phyloP scores from a whole-genome alignment of 495 filamentous ascomycete genomes.

The Haplographium delicatum region DNA sequence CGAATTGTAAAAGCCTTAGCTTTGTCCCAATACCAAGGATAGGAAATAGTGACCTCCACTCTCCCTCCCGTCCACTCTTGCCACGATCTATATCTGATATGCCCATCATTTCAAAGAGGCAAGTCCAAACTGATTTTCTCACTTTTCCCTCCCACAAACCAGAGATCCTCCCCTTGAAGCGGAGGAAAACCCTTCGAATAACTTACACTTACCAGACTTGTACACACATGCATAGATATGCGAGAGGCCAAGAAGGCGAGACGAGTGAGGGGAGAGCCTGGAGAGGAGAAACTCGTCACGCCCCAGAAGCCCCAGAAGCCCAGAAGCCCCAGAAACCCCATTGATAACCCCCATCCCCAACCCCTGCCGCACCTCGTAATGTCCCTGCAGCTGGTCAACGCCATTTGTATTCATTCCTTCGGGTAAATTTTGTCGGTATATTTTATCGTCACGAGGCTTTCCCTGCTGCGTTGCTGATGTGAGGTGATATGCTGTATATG shows the following conservation, averaged over 20 bases:
- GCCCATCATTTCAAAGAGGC: too few species aligned
- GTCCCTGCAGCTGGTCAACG: slow-evolving; percentile 13
- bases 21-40: slow-evolving; percentile 8
- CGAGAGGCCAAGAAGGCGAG: too few species aligned
- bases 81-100: too few species aligned
- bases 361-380: slow-evolving; percentile 2
- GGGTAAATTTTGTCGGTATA: background rate
- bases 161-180: too few species aligned
- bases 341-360: slow-evolving; percentile 10
- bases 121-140: too few species aligned
- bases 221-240: too few species aligned
- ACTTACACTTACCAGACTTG: too few species aligned
- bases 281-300: background rate
- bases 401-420: background rate
- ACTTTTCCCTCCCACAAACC: too few species aligned
- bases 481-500: too few species aligned
- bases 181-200: too few species aligned
- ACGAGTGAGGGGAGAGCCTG: background rate
- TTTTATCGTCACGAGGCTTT: slow-evolving; percentile 16
- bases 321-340: background rate
- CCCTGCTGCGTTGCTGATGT: background rate
- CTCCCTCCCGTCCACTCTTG: too few species aligned
- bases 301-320: background rate
- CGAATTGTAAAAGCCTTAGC: slow-evolving; percentile 16
- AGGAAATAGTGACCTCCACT: too few species aligned